Percentiles rank a stretch among this genome's conserved stretches.
Evolutionary conservation across 345 rosid genomes (phyloP).

Genomic region (Melastoma malabathricum): DNA sequence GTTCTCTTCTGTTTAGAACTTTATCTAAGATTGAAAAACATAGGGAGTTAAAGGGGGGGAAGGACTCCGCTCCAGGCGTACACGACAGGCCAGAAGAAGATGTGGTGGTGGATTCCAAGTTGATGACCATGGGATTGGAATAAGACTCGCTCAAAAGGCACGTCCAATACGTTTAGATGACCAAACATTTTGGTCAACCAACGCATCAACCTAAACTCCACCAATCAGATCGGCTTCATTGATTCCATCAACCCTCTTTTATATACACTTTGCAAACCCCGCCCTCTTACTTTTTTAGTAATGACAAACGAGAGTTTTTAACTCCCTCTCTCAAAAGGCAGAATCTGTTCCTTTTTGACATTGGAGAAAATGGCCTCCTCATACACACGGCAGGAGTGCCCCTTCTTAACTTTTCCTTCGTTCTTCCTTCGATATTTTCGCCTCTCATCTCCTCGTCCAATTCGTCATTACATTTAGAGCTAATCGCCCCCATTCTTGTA

Average conservation of each 20-base stretch:
- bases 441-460: slow-evolving; percentile 3
- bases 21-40: no score
- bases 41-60: not conserved
- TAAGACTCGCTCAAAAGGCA: not conserved
- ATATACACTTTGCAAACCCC: no score
- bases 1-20: no score
- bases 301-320: no score
- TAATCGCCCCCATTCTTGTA: not conserved
- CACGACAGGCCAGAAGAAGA: not conserved
- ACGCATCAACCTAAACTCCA: slow-evolving; percentile 7
- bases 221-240: slow-evolving; percentile 3
- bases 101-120: not conserved
- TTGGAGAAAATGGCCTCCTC: no score
- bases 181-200: slow-evolving; percentile 10
- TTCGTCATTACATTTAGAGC: not conserved
- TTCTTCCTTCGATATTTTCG: no score
- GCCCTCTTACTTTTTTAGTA: no score
- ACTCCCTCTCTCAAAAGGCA: no score
- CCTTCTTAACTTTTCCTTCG: slow-evolving; percentile 6
- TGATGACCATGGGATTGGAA: not conserved
- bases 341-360: no score
- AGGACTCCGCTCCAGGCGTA: not conserved
- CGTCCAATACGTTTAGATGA: not conserved
- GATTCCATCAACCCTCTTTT: no score
- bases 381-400: no score